Base-by-base conservation (phyloP, 225 moss, liverwort and hornwort species). In the Straminergon stramineum region DNA sequence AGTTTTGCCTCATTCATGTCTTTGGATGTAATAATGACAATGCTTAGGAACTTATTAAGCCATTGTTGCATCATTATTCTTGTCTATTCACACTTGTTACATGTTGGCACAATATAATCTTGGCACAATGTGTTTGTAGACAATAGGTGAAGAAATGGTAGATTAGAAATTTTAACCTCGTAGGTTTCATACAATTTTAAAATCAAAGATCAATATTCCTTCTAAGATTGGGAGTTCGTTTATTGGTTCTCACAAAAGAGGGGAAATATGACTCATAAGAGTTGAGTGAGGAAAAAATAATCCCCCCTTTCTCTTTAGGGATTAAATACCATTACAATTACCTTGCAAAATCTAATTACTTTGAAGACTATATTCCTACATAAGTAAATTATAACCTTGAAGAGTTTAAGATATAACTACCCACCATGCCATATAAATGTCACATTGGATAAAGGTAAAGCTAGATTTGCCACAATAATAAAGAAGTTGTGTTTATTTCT, bases 211-310 rank as follows among this genome's bases (percentile, higher is more conserved):
- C 18, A 30, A 48, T 17, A 75, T 11, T 30, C 2, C 3, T 45
- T 3, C 11, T 0, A 31, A 48, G 75, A 31, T 18, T 48, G 7
- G 31, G 0, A 48, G 7, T 48, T 75, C 1, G 2, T 75, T 75
- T 48, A 2, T 48, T 48, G 11, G 3, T 48, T 48, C 2, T 75
- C 2, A 48, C 4, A 31, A 28, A 48, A 74, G 4, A 4, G 1
- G 10, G 2, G 0, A 7, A 17, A 75, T 31, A 7, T 31, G 5
- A 24, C 2, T 1, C 0, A 4, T 1, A 19, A 30, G 13, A 28
- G 4, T 48, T 74, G 30, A 30, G 2, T 6, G 48, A 48, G 4
- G 30, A 30, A 74, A 1, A 30, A 10, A 28, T 45, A 1, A 1
- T 2, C 7, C 4, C 5, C 15, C 0, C 8, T 4, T 48, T 45